phyloP scores from a whole-genome alignment of 192 early-diverging fungal species.

The Podila clonocystis region DNA sequence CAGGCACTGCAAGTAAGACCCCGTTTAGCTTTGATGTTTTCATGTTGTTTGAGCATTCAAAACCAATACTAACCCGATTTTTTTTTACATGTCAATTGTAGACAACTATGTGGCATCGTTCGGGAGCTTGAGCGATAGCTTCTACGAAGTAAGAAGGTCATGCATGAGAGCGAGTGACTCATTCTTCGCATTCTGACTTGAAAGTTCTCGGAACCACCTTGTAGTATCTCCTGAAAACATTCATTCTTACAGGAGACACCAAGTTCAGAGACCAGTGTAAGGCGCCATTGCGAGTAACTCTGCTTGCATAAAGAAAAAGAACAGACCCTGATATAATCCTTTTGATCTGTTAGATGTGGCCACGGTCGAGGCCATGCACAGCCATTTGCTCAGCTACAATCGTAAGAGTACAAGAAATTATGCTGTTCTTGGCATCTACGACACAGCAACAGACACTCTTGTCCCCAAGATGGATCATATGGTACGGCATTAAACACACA shows the following conservation, averaged over 20 bases:
- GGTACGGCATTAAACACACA: neutral
- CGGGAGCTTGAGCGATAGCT: slow-evolving; percentile 29
- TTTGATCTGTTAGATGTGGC: slow-evolving; percentile 9
- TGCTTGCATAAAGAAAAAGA: too few species aligned
- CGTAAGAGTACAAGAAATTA: slow-evolving; percentile 9
- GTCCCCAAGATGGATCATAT: slow-evolving; percentile 79
- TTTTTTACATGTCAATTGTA: neutral
- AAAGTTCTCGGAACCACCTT: neutral
- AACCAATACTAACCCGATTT: too few species aligned
- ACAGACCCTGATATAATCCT: too few species aligned
- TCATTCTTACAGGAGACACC: slow-evolving; percentile 15
- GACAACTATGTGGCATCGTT: slow-evolving; percentile 35
- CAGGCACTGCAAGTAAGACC: neutral
- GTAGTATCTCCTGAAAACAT: slow-evolving; percentile 35
- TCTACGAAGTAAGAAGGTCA: slow-evolving; percentile 22
- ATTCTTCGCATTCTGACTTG: neutral
- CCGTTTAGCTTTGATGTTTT: too few species aligned
- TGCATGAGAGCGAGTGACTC: neutral
- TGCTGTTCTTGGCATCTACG: slow-evolving; percentile 21
- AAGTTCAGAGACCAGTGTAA: slow-evolving; percentile 30
- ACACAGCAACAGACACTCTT: slow-evolving; percentile 28
- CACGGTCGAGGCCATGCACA: slow-evolving; percentile 32
- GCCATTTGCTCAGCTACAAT: slow-evolving; percentile 17
- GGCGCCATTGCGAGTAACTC: neutral
- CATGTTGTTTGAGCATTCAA: neutral